Percentiles rank a stretch among this genome's conserved stretches.
These are phyloP conservation scores for Serendipita vermifera DNA, from an alignment of 768 basidiomycete genomes.

Conservation along the genomic window DNA sequence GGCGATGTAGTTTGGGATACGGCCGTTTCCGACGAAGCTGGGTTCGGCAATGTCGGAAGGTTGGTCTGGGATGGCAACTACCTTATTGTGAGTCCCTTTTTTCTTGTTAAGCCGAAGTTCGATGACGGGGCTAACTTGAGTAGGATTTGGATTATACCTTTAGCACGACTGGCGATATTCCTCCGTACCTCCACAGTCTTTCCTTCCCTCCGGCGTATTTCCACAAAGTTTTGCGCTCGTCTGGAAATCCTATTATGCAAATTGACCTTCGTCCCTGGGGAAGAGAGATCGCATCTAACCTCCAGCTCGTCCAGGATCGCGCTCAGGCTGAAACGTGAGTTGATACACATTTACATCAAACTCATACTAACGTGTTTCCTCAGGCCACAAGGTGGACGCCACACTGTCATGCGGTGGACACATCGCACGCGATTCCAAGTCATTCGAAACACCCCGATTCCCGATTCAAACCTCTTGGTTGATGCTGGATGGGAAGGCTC, in stretches of 20 bases:
- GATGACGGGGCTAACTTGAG: not conserved
- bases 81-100: conserved; percentile 48
- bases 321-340: conserved; percentile 70
- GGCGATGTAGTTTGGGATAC: conserved; percentile 84
- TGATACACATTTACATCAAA: not conserved
- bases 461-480: conserved; percentile 40
- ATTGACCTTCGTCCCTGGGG: conserved; percentile 70
- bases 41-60: conserved; percentile 51
- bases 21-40: conserved; percentile 66
- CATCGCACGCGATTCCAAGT: conserved; percentile 67
- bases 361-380: conserved; percentile 9
- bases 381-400: conserved; percentile 66
- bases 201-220: conserved; percentile 84
- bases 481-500: conserved; percentile 77
- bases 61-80: conserved; percentile 84
- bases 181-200: conserved; percentile 64
- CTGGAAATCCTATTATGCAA: conserved; percentile 38
- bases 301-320: conserved; percentile 67
- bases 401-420: conserved; percentile 77
- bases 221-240: conserved; percentile 64
- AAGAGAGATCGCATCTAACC: conserved; percentile 55
- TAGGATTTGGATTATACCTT: conserved; percentile 82
- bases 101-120: not conserved
- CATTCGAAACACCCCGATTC: conserved; percentile 38
- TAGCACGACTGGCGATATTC: conserved; percentile 60